Conservation (phyloP, 306 rosid genomes). For the Herpetospermum pedunculosum region DNA sequence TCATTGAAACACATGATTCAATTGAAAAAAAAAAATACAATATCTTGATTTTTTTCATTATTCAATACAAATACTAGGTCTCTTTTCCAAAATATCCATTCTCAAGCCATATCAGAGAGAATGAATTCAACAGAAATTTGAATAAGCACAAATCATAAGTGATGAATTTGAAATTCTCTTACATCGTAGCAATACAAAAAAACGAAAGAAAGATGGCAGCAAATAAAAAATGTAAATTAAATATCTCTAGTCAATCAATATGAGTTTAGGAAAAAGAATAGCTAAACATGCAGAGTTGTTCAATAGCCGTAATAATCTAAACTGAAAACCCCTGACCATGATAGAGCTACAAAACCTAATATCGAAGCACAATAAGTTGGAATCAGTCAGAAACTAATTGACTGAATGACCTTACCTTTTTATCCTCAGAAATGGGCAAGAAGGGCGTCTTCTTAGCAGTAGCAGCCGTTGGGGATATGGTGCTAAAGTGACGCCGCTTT, state of each 20-base stretch:
- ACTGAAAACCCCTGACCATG: neutral
- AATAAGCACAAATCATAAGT: neutral
- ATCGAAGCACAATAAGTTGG: neutral
- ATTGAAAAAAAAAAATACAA: neutral
- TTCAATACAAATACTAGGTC: neutral
- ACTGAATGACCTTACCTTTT: conserved; percentile 41
- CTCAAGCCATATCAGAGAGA: neutral
- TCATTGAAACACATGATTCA: neutral
- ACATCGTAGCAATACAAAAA: neutral
- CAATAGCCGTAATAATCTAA: neutral
- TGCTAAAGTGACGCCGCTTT: conserved; percentile 86
- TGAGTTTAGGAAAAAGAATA: neutral
- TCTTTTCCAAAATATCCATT: neutral
- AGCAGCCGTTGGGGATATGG: conserved; percentile 75
- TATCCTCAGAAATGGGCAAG: conserved; percentile 69
- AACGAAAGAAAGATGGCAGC: neutral
- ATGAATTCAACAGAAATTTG: neutral
- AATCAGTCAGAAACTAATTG: neutral
- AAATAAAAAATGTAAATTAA: neutral
- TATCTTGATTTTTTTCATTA: neutral
- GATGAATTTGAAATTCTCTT: neutral
- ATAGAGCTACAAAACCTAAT: neutral
- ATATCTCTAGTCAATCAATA: neutral
- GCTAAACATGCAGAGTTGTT: neutral
- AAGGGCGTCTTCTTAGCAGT: conserved; percentile 53